A percentile compares a stretch with the other conserved stretches of the same genome.
Conservation (phyloP, 108 stramenopile species). For the Parmales sp. region DNA sequence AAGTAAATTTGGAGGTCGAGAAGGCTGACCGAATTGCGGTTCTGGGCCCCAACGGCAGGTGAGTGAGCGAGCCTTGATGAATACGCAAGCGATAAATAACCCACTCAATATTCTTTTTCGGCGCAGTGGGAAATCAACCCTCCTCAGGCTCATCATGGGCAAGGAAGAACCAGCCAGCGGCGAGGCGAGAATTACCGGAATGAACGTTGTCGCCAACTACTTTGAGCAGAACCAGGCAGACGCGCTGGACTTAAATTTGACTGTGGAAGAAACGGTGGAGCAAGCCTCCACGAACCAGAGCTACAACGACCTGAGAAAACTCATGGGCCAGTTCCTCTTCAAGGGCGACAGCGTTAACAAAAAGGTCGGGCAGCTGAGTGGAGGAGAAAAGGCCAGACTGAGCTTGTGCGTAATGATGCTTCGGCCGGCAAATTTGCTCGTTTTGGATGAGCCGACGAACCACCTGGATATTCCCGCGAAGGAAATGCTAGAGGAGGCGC, state of each 20-base stretch:
- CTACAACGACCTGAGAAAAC: conserved; percentile 81
- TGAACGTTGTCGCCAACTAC: conserved; percentile 70
- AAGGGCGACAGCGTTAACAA: conserved; percentile 88
- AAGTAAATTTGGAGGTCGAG: conserved; percentile 61
- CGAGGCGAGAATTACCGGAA: conserved; percentile 47
- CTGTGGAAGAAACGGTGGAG: conserved; percentile 74
- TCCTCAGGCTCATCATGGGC: conserved; percentile 71
- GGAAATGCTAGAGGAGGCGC: conserved; percentile 95
- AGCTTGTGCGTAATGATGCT: conserved; percentile 92
- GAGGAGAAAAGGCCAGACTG: conserved; percentile 86
- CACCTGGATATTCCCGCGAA: conserved; percentile 87
- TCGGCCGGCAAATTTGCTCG: conserved; percentile 70
- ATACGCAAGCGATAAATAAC: not conserved
- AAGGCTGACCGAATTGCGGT: conserved; percentile 85
- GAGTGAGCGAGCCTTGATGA: not conserved
- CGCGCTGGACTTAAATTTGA: conserved; percentile 73
- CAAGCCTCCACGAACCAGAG: conserved; percentile 58
- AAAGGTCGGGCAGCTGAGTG: conserved; percentile 72
- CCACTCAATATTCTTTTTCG: conserved; percentile 17
- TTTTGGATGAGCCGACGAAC: conserved; percentile 85
- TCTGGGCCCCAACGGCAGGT: conserved; percentile 65
- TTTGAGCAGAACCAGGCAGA: conserved; percentile 95
- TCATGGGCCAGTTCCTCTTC: conserved; percentile 89
- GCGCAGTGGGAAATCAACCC: conserved; percentile 62
- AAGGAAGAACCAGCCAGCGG: conserved; percentile 66